These are phyloP conservation scores for Rubus parviflorus DNA, from an alignment of 306 rosid genomes.

Conservation along the genomic window DNA sequence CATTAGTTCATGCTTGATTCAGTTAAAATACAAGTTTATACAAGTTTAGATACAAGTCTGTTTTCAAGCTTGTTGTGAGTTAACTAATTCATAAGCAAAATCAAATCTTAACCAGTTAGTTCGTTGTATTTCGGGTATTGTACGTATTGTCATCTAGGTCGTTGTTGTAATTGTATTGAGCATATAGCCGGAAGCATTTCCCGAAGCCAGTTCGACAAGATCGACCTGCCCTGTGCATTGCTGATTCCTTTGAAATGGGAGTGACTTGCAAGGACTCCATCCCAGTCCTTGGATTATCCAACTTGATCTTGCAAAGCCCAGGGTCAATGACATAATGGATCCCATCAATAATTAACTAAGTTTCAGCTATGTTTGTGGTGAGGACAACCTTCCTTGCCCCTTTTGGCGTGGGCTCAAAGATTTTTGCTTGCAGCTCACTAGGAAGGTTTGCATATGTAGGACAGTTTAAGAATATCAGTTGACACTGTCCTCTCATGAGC, in stretches of 20 bases:
- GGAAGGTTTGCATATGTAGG: slow-evolving; percentile 27
- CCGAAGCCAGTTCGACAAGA: slow-evolving; percentile 15
- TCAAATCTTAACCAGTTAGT: too few relatives aligned
- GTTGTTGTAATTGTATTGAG: slow-evolving; percentile 45
- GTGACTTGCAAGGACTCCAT: slow-evolving; percentile 66
- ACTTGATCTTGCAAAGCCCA: slow-evolving; percentile 66
- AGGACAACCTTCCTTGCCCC: slow-evolving; percentile 85
- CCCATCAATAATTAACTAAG: slow-evolving; percentile 52
- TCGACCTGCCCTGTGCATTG: slow-evolving; percentile 63
- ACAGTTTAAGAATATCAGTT: slow-evolving; percentile 83
- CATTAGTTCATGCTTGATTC: too few relatives aligned
- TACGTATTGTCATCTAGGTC: slow-evolving; percentile 75
- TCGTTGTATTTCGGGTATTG: slow-evolving; percentile 83
- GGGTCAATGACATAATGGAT: slow-evolving; percentile 81
- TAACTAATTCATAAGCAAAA: too few relatives aligned
- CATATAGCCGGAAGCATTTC: slow-evolving; percentile 68
- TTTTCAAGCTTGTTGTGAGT: too few relatives aligned
- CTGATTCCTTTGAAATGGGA: slow-evolving; percentile 86
- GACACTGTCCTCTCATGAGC: slow-evolving; percentile 94
- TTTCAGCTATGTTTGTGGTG: slow-evolving; percentile 89
- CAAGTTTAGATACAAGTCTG: too few relatives aligned
- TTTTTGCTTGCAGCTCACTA: slow-evolving; percentile 38
- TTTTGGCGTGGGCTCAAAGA: slow-evolving; percentile 84
- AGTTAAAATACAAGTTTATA: too few relatives aligned
- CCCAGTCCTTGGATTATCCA: slow-evolving; percentile 75